phyloP scores from a whole-genome alignment of 352 stramenopile species.

The Globisporangium uncinulatum region DNA sequence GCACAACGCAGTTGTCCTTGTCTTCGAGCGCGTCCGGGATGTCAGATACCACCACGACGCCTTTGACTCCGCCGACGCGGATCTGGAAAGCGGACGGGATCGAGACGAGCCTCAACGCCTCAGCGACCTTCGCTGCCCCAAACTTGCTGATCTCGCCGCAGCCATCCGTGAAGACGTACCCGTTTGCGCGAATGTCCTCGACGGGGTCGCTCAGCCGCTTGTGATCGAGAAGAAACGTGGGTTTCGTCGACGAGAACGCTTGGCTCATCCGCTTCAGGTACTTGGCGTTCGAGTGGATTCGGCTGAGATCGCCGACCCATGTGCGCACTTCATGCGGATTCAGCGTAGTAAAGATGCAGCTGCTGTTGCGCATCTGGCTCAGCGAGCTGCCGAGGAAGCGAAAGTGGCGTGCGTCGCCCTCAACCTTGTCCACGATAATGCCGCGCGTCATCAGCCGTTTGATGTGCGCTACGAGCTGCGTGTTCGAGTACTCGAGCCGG shows the following conservation, averaged over 20 bases:
- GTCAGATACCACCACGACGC: slow-evolving; percentile 66
- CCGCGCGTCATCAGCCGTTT: slow-evolving; percentile 31
- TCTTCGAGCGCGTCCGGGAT: slow-evolving; percentile 9
- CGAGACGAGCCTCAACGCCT: slow-evolving; percentile 25
- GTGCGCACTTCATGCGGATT: slow-evolving; percentile 38
- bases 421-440: slow-evolving; percentile 30
- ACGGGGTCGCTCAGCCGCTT: slow-evolving; percentile 35
- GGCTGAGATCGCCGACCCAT: slow-evolving; percentile 60
- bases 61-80: slow-evolving; percentile 65
- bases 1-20: slow-evolving; percentile 21
- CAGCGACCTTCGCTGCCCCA: slow-evolving; percentile 33
- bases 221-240: slow-evolving; percentile 38
- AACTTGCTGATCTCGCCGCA: slow-evolving; percentile 52
- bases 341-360: slow-evolving; percentile 59
- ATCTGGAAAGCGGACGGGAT: slow-evolving; percentile 73
- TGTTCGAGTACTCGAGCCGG: slow-evolving; percentile 49
- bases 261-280: slow-evolving; percentile 76
- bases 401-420: slow-evolving; percentile 21
- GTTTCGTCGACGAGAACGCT: slow-evolving; percentile 63
- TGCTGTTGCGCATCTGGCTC: slow-evolving; percentile 72
- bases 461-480: slow-evolving; percentile 29
- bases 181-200: slow-evolving; percentile 37
- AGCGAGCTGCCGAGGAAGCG: slow-evolving; percentile 64
- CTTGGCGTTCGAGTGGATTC: slow-evolving; percentile 51
- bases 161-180: slow-evolving; percentile 64